Evolutionary conservation across 345 rosid species (phyloP), one percentile per base, ranked within the genome.

Genomic region (Pistacia integerrima): DNA sequence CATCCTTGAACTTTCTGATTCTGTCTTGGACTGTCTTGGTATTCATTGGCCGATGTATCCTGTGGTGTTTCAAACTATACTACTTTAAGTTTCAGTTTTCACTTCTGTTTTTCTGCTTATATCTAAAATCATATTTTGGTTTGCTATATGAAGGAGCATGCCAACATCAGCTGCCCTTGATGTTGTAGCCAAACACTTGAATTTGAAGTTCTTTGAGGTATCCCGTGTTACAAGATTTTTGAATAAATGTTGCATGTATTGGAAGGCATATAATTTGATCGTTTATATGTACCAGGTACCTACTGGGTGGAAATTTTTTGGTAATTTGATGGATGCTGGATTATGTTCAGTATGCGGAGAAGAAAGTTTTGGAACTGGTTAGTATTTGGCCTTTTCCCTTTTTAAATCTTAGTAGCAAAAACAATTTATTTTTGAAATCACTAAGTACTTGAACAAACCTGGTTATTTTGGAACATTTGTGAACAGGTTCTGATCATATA

Each of bases 281-380:
- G 20, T 57, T 82, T 80, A 18, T 73, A 64, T 67, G 64, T 76
- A 48, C 71, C 83, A 94, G 98, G 99, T 92, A 67, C 99, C 98
- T 54, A 97, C 99, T 28, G 98, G 99, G 67, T 92, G 99, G 99
- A 97, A 97, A 79, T 94, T 94, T 83, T 97, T 97, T 81, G 99
- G 99, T 77, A 97, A 97, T 84, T 87, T 97, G 76, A 97, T 97
- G 99, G 99, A 97, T 85, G 99, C 93, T 64, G 98, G 98, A 77
- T 70, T 90, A 77, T 97, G 99, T 80, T 97, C 99, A 62, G 66
- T 97, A 64, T 97, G 99, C 74, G 99, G 98, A 25, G 99, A 97
- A 87, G 99, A 97, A 87, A 97, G 99, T 82, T 97, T 97, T 84
- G 99, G 99, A 85, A 92, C 99, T 81, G 98, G 99, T 91, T 61